Conservation (phyloP, 176 grass and related monocot genomes). For the Olyra latifolia region DNA sequence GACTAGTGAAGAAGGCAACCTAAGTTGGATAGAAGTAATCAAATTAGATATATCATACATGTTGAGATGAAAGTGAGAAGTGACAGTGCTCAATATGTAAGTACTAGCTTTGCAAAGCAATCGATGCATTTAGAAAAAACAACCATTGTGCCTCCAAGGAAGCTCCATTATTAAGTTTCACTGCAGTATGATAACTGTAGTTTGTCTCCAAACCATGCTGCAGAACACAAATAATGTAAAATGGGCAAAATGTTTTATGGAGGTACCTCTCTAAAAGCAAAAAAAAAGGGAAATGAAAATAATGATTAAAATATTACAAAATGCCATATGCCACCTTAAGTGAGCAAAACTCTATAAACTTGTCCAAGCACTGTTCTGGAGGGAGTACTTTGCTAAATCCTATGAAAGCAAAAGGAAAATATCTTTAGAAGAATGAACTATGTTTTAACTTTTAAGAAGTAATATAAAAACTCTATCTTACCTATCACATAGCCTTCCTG, state of each 20-base stretch:
- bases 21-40: conserved; percentile 29
- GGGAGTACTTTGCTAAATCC: conserved; percentile 69
- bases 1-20: conserved; percentile 79
- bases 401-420: conserved; percentile 17
- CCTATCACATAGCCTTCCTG: conserved; percentile 71
- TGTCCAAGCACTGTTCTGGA: conserved; percentile 55
- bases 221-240: conserved; percentile 16
- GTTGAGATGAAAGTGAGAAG: not conserved
- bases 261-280: not conserved
- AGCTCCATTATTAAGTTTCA: conserved; percentile 51
- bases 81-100: not conserved
- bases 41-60: conserved; percentile 24
- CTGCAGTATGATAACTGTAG: conserved; percentile 49
- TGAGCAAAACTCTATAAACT: conserved; percentile 63
- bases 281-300: not conserved
- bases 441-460: not conserved
- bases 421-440: conserved; percentile 4
- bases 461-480: conserved; percentile 34
- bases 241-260: not conserved
- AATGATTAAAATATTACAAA: conserved; percentile 5
- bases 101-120: conserved; percentile 10
- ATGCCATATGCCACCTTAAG: conserved; percentile 58
- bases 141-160: conserved; percentile 61
- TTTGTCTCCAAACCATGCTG: conserved; percentile 70
- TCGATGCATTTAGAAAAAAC: conserved; percentile 10